A percentile compares a stretch with the other conserved stretches of the same genome.
Conservation (phyloP, 1,284 basidiomycete genomes). For the Ceratobasidium sp. region DNA sequence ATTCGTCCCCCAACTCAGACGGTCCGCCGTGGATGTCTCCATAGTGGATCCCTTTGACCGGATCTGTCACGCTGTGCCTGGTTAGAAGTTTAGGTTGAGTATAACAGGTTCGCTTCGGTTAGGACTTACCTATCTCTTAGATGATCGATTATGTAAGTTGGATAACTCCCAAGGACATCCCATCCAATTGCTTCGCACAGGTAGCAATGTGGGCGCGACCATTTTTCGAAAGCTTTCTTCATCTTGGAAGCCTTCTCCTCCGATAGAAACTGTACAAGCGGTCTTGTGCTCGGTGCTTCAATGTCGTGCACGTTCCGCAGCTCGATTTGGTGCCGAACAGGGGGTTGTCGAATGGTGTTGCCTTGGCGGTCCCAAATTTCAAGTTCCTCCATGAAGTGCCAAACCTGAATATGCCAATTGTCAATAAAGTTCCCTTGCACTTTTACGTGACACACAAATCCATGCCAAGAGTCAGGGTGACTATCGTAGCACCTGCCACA, state of each 20-base stretch:
- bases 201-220: neutral
- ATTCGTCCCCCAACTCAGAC: neutral
- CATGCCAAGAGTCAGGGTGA: neutral
- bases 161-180: neutral
- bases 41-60: neutral
- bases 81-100: neutral
- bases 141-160: neutral
- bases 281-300: neutral
- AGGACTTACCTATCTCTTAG: neutral
- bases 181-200: neutral
- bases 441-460: neutral
- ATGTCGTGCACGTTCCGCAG: neutral
- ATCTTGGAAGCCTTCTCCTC: neutral
- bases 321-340: neutral
- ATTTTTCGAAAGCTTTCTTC: neutral
- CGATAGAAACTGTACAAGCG: neutral
- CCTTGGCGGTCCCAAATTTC: neutral
- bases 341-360: neutral
- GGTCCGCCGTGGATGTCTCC: neutral
- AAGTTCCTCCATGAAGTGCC: neutral
- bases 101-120: neutral
- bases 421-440: neutral
- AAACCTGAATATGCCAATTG: neutral
- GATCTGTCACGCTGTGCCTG: neutral
- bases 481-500: constrained; percentile 11